Evolutionary conservation across 352 stramenopile genomes (phyloP).

Genomic region (Pythium vanterpoolii): DNA sequence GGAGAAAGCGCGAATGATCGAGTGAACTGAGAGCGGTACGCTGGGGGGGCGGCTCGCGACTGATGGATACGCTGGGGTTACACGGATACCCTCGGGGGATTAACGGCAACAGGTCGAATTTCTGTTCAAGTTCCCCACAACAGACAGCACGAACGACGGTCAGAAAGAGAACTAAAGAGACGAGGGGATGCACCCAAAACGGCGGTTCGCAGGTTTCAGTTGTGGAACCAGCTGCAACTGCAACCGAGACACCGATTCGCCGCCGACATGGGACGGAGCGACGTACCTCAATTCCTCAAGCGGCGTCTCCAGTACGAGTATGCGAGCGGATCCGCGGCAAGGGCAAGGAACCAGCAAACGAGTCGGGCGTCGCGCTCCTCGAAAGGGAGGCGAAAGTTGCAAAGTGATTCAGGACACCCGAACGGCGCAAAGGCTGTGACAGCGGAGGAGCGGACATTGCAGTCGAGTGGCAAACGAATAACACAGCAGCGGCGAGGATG

Average conservation of each 20-base stretch:
- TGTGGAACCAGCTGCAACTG: background rate
- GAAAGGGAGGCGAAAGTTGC: conserved; percentile 36
- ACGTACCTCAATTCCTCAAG: background rate
- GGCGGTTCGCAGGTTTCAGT: conserved; percentile 9
- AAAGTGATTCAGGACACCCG: conserved; percentile 19
- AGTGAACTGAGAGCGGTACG: background rate
- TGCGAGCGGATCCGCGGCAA: too few species aligned
- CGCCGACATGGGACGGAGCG: background rate
- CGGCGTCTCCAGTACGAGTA: background rate
- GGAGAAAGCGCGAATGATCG: conserved; percentile 10
- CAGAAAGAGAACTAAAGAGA: background rate
- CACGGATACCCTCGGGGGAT: background rate
- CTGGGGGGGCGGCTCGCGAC: background rate
- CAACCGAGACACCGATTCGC: background rate
- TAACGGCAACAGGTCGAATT: background rate
- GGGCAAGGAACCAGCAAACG: background rate
- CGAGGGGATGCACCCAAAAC: conserved; percentile 1
- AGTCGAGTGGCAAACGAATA: background rate
- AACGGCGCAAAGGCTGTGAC: background rate
- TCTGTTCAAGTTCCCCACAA: conserved; percentile 9
- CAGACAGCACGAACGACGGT: background rate
- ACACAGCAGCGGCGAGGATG: background rate
- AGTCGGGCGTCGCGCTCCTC: conserved; percentile 20
- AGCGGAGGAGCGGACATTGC: background rate
- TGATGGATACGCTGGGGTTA: background rate